Conservation (phyloP, 2,329 filamentous ascomycete species). For the Calonectria henricotiae region DNA sequence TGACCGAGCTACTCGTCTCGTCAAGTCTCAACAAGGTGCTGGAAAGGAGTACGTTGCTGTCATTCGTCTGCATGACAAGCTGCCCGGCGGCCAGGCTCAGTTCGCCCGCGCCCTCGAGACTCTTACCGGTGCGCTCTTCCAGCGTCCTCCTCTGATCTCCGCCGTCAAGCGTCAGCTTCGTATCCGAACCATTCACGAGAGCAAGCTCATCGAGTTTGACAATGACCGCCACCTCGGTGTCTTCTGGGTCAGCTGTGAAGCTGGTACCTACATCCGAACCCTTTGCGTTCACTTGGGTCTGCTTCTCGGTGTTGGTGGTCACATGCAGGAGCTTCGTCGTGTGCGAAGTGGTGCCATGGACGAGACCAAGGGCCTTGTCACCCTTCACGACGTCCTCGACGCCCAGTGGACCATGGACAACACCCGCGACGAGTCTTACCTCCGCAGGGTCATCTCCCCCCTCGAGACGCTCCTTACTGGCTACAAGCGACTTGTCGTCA, state of each 20-base stretch:
- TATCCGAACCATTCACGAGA: constrained; percentile 98
- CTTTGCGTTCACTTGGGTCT: constrained; percentile 94
- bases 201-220: constrained; percentile 97
- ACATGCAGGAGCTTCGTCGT: constrained; percentile 98
- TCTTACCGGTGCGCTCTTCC: constrained; percentile 94
- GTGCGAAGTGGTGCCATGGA: constrained; percentile 96
- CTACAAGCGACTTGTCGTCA: constrained; percentile 98
- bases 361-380: constrained; percentile 90
- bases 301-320: constrained; percentile 85
- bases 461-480: constrained; percentile 92
- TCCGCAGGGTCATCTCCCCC: constrained; percentile 91
- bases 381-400: constrained; percentile 88
- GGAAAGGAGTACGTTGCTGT: constrained; percentile 99
- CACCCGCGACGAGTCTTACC: constrained; percentile 92
- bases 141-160: constrained; percentile 93
- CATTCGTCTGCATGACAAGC: constrained; percentile 94
- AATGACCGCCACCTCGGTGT: constrained; percentile 97
- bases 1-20: constrained; percentile 95
- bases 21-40: constrained; percentile 98
- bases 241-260: constrained; percentile 99
- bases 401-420: constrained; percentile 98
- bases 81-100: constrained; percentile 93
- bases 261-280: constrained; percentile 97
- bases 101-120: constrained; percentile 96
- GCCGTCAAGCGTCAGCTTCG: constrained; percentile 99